phyloP scores from a whole-genome alignment of 1,139 yeast species.

The Diutina ranongensis region DNA sequence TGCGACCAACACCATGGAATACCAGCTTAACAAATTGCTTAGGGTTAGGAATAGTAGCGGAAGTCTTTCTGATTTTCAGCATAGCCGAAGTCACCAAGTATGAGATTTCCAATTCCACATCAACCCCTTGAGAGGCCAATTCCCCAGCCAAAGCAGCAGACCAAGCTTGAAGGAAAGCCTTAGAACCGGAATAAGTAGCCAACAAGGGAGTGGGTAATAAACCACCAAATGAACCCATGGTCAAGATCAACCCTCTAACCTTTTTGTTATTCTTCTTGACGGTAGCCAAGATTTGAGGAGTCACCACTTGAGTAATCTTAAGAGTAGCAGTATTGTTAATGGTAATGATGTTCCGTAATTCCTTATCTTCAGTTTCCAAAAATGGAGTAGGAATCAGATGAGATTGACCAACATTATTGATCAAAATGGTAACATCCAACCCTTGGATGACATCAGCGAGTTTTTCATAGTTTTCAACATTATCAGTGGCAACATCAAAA shows the following conservation, averaged over 20 bases:
- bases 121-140: conserved; percentile 53
- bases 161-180: conserved; percentile 92
- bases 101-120: conserved; percentile 79
- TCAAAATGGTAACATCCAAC: conserved; percentile 57
- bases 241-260: conserved; percentile 62
- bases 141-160: conserved; percentile 85
- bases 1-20: conserved; percentile 61
- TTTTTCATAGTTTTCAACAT: conserved; percentile 37
- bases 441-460: conserved; percentile 38
- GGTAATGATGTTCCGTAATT: conserved; percentile 67
- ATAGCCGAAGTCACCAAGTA: conserved; percentile 90
- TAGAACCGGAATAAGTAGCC: conserved; percentile 93
- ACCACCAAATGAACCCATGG: conserved; percentile 98
- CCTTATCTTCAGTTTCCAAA: conserved; percentile 62
- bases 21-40: conserved; percentile 63
- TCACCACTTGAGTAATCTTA: conserved; percentile 64
- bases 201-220: conserved; percentile 83
- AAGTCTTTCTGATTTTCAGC: conserved; percentile 82
- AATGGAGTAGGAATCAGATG: conserved; percentile 95
- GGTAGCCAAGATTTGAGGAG: conserved; percentile 55
- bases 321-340: conserved; percentile 81
- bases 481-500: conserved; percentile 63
- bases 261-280: conserved; percentile 26
- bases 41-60: conserved; percentile 73
- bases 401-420: conserved; percentile 91